Base-by-base conservation (phyloP, 1,284 basidiomycete species). In the Trametes versicolor region DNA sequence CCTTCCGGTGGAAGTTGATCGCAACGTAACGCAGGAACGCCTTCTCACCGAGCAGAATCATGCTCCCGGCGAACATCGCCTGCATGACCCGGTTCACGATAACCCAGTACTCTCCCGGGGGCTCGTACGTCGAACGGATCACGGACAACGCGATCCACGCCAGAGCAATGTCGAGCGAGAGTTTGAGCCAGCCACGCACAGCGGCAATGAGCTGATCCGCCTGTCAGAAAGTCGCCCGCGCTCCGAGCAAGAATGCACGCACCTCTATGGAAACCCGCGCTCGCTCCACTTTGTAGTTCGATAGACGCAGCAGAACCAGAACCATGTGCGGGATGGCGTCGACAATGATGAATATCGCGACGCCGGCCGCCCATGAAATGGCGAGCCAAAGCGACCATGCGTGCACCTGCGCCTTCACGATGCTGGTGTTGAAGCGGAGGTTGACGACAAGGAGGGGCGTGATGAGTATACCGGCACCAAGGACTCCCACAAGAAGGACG, bases 1-100 rank as follows among this genome's bases (percentile, higher is more conserved):
- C 91, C 68, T 85, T 89, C 68, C 87, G 81, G 74, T 93, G 91
- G 73, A 93, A 93, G 70, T 86, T 89, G 77, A 92, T 92, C n/a
- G 91, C 90, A 49, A 92, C 85, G 68, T 89, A 88, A 70, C 87
- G 89, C 34, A 93, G 76, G 74, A 90, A 88, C 47, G 91, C 75
- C 72, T 93, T 93, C 74, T 93, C 91, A 10, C 79, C 82, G 5
- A 93, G 82, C 9, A 93, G 74, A 51, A 93, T 82, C 25, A 91
- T 75, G 2, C 84, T 81, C 4, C 85, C 80, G 13, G 89, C 80
- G 71, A 93, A 93, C 32, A 92, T 75, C 17, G 88, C 89, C 87
- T 91, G 87, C 84, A 92, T 87, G 39, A 90, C 81, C 27, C 87
- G 85, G 70, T 92, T 92, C 65, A 93, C 77, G 67, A 85, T 83